A percentile compares a stretch with the other conserved stretches of the same genome.
phyloP scores from a whole-genome alignment of 768 basidiomycete species.

The Lepiota venenata region DNA sequence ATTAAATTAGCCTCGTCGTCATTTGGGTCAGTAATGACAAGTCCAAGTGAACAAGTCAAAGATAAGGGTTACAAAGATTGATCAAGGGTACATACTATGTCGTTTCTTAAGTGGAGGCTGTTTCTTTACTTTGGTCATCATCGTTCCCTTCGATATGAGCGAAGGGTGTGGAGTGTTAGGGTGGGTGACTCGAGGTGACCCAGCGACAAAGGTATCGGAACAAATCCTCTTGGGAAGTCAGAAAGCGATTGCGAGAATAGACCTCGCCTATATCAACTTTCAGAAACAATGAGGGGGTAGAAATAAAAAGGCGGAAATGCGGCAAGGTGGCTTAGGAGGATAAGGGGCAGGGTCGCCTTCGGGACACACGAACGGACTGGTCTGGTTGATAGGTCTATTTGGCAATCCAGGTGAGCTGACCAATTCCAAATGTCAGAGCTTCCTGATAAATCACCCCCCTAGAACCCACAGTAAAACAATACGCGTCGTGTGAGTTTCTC shows the following conservation, averaged over 20 bases:
- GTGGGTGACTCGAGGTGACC: not conserved
- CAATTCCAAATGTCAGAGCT: too few relatives aligned
- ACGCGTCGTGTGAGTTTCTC: too few relatives aligned
- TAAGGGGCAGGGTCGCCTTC: not conserved
- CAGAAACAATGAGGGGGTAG: not conserved
- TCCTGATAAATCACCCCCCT: too few relatives aligned
- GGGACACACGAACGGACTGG: not conserved
- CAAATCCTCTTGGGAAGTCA: not conserved
- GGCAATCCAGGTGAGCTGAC: too few relatives aligned
- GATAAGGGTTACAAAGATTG: not conserved
- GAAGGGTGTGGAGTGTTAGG: slow-evolving; percentile 9
- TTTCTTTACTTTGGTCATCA: slow-evolving; percentile 25
- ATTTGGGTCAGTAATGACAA: not conserved
- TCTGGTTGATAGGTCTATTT: too few relatives aligned
- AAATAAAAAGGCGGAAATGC: slow-evolving; percentile 1
- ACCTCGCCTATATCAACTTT: slow-evolving; percentile 3
- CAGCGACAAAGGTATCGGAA: not conserved
- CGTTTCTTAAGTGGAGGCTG: slow-evolving; percentile 34
- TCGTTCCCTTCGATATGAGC: slow-evolving; percentile 12
- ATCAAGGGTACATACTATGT: slow-evolving; percentile 29
- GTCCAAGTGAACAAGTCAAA: not conserved
- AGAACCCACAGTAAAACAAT: too few relatives aligned
- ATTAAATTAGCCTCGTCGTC: not conserved
- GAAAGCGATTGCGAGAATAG: not conserved
- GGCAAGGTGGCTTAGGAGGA: not conserved